A percentile compares a stretch with the other conserved stretches of the same genome.
Evolutionary conservation across 2,329 filamentous ascomycete species (phyloP).

Genomic region (Stachybotrys echinatus): DNA sequence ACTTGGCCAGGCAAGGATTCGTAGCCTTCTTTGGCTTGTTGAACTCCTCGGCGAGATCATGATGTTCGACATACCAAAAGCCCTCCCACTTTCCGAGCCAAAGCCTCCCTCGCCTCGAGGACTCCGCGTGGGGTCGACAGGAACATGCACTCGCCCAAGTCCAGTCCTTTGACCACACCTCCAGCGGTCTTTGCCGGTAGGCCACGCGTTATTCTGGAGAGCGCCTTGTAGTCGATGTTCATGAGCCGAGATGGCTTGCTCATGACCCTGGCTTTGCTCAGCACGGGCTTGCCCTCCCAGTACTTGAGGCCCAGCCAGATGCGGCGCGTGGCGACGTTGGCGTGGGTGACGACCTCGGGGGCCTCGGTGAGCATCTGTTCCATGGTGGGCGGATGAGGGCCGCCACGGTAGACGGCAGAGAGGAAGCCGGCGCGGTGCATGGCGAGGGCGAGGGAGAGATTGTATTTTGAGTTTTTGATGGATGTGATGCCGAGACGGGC

Average conservation of each 20-base stretch:
- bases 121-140: conserved; percentile 72
- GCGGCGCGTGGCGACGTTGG: conserved; percentile 68
- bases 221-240: conserved; percentile 55
- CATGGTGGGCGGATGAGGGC: conserved; percentile 47
- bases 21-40: neutral
- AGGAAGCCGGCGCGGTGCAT: conserved; percentile 81
- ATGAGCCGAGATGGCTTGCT: conserved; percentile 71
- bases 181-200: conserved; percentile 50
- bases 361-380: conserved; percentile 38
- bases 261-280: conserved; percentile 61
- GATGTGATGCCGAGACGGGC: conserved; percentile 83
- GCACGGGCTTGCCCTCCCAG: conserved; percentile 74
- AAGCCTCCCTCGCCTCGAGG: conserved; percentile 75
- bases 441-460: conserved; percentile 68
- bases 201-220: conserved; percentile 65
- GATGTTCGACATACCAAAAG: conserved; percentile 68
- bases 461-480: conserved; percentile 73
- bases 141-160: conserved; percentile 78
- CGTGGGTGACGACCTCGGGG: conserved; percentile 56
- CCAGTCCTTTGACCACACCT: conserved; percentile 68
- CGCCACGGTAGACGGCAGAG: conserved; percentile 69
- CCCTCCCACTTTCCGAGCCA: conserved; percentile 77
- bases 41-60: conserved; percentile 16
- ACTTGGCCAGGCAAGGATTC: neutral
- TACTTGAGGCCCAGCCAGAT: conserved; percentile 92